These are phyloP conservation scores for Penstemon newberryi DNA, from an alignment of 257 asterid genomes.

Conservation along the genomic window DNA sequence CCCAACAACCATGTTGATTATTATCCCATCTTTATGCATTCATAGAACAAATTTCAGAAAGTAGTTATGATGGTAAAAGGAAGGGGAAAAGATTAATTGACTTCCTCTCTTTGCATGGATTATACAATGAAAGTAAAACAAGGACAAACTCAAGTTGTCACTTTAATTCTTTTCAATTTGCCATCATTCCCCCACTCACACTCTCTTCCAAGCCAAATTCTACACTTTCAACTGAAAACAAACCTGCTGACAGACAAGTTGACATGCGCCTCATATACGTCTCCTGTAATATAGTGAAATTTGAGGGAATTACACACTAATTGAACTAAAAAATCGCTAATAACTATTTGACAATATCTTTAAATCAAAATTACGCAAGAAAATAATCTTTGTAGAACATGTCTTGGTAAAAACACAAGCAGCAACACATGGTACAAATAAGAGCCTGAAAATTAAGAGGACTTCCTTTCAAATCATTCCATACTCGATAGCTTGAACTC, in stretches of 20 bases:
- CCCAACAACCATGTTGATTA: constrained; percentile 92
- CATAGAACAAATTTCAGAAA: constrained; percentile 23
- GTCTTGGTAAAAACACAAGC: constrained; percentile 13
- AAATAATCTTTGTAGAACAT: constrained; percentile 15
- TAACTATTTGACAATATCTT: constrained; percentile 14
- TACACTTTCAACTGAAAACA: constrained; percentile 26
- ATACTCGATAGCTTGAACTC: not conserved
- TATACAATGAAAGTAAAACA: constrained; percentile 15
- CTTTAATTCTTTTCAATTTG: constrained; percentile 1
- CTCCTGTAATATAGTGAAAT: constrained; percentile 51
- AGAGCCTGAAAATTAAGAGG: not conserved
- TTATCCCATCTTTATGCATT: constrained; percentile 72
- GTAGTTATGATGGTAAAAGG: constrained; percentile 10
- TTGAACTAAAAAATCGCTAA: constrained; percentile 15
- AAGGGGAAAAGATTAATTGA: constrained; percentile 14
- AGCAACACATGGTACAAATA: not conserved
- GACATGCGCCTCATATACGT: constrained; percentile 81
- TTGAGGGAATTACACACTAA: constrained; percentile 17
- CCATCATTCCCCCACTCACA: constrained; percentile 10
- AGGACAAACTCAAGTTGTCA: constrained; percentile 3
- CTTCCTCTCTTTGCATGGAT: not conserved
- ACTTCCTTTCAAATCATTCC: too few species aligned
- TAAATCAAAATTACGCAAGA: constrained; percentile 4
- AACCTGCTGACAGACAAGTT: constrained; percentile 88
- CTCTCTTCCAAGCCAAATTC: constrained; percentile 23